phyloP scores from a whole-genome alignment of 257 asterid genomes.

The Linderniella brevidens region DNA sequence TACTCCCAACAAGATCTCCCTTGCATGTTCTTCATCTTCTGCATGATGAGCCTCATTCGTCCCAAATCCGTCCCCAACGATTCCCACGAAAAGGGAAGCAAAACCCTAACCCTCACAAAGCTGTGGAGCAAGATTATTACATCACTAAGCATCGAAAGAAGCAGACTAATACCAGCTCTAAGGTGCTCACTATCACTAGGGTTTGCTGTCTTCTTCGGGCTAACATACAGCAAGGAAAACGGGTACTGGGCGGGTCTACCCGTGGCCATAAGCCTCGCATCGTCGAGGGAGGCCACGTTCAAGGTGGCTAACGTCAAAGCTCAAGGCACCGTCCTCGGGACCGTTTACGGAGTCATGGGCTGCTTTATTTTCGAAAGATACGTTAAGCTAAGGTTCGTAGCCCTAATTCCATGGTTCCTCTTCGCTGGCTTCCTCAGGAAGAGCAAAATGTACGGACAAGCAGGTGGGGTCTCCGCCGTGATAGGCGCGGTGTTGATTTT shows the following conservation, averaged over 20 bases:
- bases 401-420: slow-evolving; percentile 83
- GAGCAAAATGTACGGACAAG: slow-evolving; percentile 81
- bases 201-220: slow-evolving; percentile 47
- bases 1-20: slow-evolving; percentile 24
- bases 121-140: slow-evolving; percentile 9
- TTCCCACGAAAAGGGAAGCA: slow-evolving; percentile 11
- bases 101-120: slow-evolving; percentile 1
- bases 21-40: slow-evolving; percentile 54
- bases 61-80: slow-evolving; percentile 9
- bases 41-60: slow-evolving; percentile 40
- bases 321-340: slow-evolving; percentile 79
- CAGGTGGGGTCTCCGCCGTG: slow-evolving; percentile 71
- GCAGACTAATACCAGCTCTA: slow-evolving; percentile 44
- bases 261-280: slow-evolving; percentile 51
- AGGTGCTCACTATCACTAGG: slow-evolving; percentile 60
- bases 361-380: slow-evolving; percentile 55
- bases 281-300: slow-evolving; percentile 64
- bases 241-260: slow-evolving; percentile 78
- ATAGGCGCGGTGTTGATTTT: slow-evolving; percentile 60
- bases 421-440: slow-evolving; percentile 41
- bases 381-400: slow-evolving; percentile 38
- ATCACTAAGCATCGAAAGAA: slow-evolving; percentile 13
- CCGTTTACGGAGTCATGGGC: slow-evolving; percentile 66
- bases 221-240: slow-evolving; percentile 44
- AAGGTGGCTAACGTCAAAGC: slow-evolving; percentile 57